Percentiles rank a stretch among this genome's conserved stretches.
Evolutionary conservation across 2,329 filamentous ascomycete genomes (phyloP).

Genomic region (Aspergillus sp.): DNA sequence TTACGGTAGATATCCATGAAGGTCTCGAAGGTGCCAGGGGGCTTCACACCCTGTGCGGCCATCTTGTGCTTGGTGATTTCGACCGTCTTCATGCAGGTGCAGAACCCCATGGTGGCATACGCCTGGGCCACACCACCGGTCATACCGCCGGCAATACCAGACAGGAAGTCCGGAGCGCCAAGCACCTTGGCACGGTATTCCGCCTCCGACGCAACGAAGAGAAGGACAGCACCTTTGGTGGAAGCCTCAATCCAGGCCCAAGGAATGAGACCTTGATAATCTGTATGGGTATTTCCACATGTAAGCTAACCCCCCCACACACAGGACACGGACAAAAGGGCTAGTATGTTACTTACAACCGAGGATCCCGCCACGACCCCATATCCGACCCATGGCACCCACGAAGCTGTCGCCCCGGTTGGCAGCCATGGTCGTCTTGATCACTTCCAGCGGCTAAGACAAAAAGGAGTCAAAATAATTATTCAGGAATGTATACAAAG

Average conservation of each 20-base stretch:
- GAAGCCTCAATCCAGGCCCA: conserved; percentile 99
- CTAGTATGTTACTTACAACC: conserved; percentile 62
- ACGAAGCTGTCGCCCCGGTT: conserved; percentile 84
- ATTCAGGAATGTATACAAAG: neutral
- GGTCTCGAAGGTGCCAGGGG: conserved; percentile 82
- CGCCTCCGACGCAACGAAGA: conserved; percentile 97
- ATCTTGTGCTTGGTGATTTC: conserved; percentile 99
- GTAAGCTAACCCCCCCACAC: conserved; percentile 11
- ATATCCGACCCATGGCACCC: conserved; percentile 75
- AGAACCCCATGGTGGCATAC: conserved; percentile 99
- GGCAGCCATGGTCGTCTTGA: conserved; percentile 99
- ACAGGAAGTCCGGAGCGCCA: conserved; percentile 77
- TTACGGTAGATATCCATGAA: conserved; percentile 96
- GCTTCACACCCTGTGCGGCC: conserved; percentile 71
- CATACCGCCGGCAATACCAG: conserved; percentile 86
- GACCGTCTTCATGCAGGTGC: conserved; percentile 99
- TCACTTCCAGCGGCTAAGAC: conserved; percentile 83
- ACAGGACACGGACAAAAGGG: conserved; percentile 2
- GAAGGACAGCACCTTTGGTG: conserved; percentile 96
- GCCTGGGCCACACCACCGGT: conserved; percentile 92
- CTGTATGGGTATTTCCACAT: conserved; percentile 39
- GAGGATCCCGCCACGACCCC: conserved; percentile 83
- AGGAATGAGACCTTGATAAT: conserved; percentile 98
- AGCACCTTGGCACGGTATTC: conserved; percentile 83
- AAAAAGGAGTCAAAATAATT: conserved; percentile 42